These are phyloP conservation scores for Babesia ovis DNA, from an alignment of 169 alveolate species.

Conservation along the genomic window DNA sequence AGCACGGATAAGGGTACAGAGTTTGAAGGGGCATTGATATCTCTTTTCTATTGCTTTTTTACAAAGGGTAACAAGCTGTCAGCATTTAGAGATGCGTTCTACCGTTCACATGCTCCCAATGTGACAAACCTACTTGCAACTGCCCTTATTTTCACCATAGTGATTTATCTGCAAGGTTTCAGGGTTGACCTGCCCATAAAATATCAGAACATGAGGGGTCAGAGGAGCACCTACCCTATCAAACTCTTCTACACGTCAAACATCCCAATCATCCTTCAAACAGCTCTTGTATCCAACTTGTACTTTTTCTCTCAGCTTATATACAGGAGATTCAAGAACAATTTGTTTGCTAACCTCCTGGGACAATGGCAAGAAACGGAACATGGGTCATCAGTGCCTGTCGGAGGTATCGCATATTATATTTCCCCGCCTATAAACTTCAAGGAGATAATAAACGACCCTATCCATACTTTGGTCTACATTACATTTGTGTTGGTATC, in stretches of 20 bases:
- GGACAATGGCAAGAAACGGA: constrained; percentile 97
- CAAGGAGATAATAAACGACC: constrained; percentile 91
- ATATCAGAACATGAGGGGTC: constrained; percentile 95
- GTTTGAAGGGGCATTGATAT: constrained; percentile 99
- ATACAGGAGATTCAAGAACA: constrained; percentile 94
- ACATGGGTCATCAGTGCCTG: constrained; percentile 96
- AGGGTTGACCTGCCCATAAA: constrained; percentile 95
- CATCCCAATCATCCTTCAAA: constrained; percentile 98
- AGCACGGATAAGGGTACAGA: constrained; percentile 97
- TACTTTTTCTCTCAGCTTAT: constrained; percentile 98
- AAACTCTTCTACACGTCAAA: constrained; percentile 99
- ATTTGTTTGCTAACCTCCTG: constrained; percentile 90
- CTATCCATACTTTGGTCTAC: constrained; percentile 95
- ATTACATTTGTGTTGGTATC: constrained; percentile 95
- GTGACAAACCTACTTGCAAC: constrained; percentile 96
- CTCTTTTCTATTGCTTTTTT: constrained; percentile 95
- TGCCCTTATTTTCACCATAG: constrained; percentile 94
- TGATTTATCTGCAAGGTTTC: constrained; percentile 99
- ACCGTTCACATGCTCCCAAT: constrained; percentile 97
- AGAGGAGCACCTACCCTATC: constrained; percentile 97
- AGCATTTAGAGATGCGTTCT: constrained; percentile 90
- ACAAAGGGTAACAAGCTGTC: constrained; percentile 86
- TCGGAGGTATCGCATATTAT: constrained; percentile 99
- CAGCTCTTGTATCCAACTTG: constrained; percentile 98
- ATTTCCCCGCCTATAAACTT: constrained; percentile 97